Evolutionary conservation across 2,329 filamentous ascomycete species (phyloP).

Genomic region (Claviceps pusilla): DNA sequence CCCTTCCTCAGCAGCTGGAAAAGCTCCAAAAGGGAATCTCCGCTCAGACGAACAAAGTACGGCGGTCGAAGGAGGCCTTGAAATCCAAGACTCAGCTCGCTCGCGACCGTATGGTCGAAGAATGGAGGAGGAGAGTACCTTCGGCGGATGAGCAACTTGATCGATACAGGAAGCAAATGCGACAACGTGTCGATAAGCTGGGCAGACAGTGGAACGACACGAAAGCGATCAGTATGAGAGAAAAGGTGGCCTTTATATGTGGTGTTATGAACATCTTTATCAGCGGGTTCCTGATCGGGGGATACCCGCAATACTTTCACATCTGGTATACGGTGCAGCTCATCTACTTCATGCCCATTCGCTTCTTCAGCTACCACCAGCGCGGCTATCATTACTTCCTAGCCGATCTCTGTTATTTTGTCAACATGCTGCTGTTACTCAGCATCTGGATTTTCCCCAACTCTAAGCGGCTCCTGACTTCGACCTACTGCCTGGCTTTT

Average conservation of each 20-base stretch:
- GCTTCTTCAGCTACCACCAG: conserved; percentile 78
- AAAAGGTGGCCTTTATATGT: conserved; percentile 92
- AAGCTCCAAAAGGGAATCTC: conserved; percentile 74
- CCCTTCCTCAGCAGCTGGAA: conserved; percentile 77
- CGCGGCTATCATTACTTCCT: conserved; percentile 95
- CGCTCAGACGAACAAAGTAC: conserved; percentile 71
- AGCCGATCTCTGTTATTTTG: conserved; percentile 94
- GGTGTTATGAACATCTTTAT: conserved; percentile 96
- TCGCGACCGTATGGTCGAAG: conserved; percentile 79
- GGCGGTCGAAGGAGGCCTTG: conserved; percentile 65
- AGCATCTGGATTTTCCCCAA: conserved; percentile 81
- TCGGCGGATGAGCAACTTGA: conserved; percentile 85
- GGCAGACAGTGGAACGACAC: conserved; percentile 78
- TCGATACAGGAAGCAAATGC: conserved; percentile 79
- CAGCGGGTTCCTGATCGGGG: conserved; percentile 85
- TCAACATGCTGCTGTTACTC: conserved; percentile 71
- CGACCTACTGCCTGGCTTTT: conserved; percentile 80
- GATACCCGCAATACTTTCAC: conserved; percentile 72
- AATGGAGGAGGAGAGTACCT: conserved; percentile 77
- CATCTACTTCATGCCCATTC: conserved; percentile 91
- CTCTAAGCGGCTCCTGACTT: conserved; percentile 83
- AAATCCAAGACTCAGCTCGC: conserved; percentile 62
- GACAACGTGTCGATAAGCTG: conserved; percentile 72
- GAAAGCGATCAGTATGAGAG: conserved; percentile 71
- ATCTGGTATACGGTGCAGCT: conserved; percentile 83